A percentile compares a stretch with the other conserved stretches of the same genome.
These are phyloP conservation scores for Purshia tridentata DNA, from an alignment of 306 rosid genomes.

Conservation along the genomic window DNA sequence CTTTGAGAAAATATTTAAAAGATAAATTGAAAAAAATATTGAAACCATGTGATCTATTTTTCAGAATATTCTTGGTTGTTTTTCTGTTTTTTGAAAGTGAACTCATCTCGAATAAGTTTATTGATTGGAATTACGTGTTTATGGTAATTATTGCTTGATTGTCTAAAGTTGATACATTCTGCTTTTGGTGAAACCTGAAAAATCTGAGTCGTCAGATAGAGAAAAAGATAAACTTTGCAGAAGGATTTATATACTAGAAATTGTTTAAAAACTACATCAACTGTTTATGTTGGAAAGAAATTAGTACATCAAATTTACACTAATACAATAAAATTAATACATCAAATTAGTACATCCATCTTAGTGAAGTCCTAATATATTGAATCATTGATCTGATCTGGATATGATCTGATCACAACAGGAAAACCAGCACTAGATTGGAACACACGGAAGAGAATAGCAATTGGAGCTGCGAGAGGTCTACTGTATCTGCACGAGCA, in stretches of 20 bases:
- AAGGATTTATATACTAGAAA: neutral
- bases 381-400: neutral
- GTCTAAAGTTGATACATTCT: neutral
- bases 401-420: slow-evolving; percentile 26
- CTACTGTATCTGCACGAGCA: slow-evolving; percentile 93
- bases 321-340: neutral
- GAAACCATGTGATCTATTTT: neutral
- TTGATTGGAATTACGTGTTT: neutral
- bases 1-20: neutral
- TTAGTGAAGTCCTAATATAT: neutral
- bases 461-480: slow-evolving; percentile 97
- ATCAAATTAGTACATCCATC: neutral
- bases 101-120: neutral
- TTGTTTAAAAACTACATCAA: neutral
- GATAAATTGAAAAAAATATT: neutral
- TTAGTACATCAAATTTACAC: neutral
- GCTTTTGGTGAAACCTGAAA: neutral
- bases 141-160: neutral
- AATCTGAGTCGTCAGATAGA: neutral
- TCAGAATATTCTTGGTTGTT: neutral
- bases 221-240: neutral
- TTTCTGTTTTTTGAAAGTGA: neutral
- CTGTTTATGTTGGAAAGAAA: neutral
- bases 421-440: slow-evolving; percentile 94
- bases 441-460: slow-evolving; percentile 91